Conservation (phyloP, 2,329 filamentous ascomycete species). For the Pleomassaria siparia region DNA sequence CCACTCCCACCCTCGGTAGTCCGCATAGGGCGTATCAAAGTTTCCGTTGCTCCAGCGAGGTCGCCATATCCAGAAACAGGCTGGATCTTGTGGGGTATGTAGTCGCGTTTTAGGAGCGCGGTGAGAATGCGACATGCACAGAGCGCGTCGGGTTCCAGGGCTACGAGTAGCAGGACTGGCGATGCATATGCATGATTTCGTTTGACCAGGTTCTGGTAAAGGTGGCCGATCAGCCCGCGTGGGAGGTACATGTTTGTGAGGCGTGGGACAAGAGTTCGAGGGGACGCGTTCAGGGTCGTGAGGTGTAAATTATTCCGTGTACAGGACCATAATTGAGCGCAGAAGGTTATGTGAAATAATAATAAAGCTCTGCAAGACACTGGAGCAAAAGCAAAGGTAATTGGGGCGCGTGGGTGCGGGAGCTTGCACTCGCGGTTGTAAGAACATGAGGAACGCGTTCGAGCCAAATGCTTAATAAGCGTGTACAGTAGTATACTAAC, state of each 20-base stretch:
- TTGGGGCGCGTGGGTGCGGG: conserved; percentile 23
- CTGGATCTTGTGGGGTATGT: conserved; percentile 96
- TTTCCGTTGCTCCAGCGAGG: conserved; percentile 74
- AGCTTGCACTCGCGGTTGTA: conserved; percentile 24
- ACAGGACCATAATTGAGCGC: conserved; percentile 22
- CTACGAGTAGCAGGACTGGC: conserved; percentile 86
- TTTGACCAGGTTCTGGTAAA: conserved; percentile 86
- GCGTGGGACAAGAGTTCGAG: conserved; percentile 12
- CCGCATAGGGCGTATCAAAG: conserved; percentile 84
- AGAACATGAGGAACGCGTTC: conserved; percentile 22
- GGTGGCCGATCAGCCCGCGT: conserved; percentile 80
- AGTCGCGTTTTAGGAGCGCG: conserved; percentile 91
- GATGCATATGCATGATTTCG: conserved; percentile 88
- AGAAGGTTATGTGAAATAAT: conserved; percentile 15
- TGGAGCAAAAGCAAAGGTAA: conserved; percentile 19
- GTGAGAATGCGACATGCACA: conserved; percentile 95
- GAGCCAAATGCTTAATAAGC: conserved; percentile 2
- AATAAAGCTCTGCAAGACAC: conserved; percentile 16
- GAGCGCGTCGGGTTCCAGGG: conserved; percentile 91
- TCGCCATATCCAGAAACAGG: conserved; percentile 92
- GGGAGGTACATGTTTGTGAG: conserved; percentile 80
- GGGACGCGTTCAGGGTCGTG: conserved; percentile 28
- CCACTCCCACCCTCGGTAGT: conserved; percentile 79
- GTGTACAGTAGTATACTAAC: not conserved
- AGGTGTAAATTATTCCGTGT: conserved; percentile 10